Percentiles rank a stretch among this genome's conserved stretches.
Evolutionary conservation across 2,329 filamentous ascomycete genomes (phyloP).

Genomic region (Tricladium varicosporioides): DNA sequence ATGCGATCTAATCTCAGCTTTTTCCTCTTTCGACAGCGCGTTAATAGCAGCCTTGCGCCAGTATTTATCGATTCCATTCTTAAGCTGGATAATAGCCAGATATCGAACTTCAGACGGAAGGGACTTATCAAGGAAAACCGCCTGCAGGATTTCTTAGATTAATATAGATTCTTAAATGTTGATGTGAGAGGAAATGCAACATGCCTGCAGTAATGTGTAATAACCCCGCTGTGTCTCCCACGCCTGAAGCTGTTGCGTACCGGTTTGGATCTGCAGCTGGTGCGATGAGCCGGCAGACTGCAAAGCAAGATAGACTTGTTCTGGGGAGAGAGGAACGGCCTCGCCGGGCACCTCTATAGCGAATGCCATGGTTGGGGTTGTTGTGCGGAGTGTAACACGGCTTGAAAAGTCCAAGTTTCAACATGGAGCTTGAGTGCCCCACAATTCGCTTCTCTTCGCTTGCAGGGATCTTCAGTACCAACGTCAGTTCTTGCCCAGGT

Average conservation of each 20-base stretch:
- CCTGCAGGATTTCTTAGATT: conserved; percentile 45
- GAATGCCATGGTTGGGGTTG: conserved; percentile 56
- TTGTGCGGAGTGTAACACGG: neutral
- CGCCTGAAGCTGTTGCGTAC: conserved; percentile 64
- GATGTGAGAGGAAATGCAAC: neutral
- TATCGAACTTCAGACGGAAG: conserved; percentile 78
- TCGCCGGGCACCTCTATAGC: conserved; percentile 79
- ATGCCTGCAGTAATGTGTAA: conserved; percentile 67
- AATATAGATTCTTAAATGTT: neutral
- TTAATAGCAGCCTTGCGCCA: conserved; percentile 70
- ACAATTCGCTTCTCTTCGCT: neutral
- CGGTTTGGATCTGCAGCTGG: conserved; percentile 62
- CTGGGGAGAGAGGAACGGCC: conserved; percentile 65
- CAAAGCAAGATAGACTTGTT: conserved; percentile 63
- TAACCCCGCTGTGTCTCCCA: conserved; percentile 69
- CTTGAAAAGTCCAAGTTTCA: neutral
- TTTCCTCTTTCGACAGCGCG: conserved; percentile 72
- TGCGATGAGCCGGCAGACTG: conserved; percentile 61
- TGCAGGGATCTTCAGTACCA: neutral
- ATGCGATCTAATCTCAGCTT: conserved; percentile 69
- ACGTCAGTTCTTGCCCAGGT: neutral
- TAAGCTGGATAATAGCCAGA: conserved; percentile 88
- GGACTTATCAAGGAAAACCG: conserved; percentile 76
- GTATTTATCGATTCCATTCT: conserved; percentile 93
- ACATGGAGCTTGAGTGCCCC: neutral